Percentiles rank a stretch among this genome's conserved stretches.
These are phyloP conservation scores for Arthrobotrys sphaeroides DNA, from an alignment of 2,329 filamentous ascomycete genomes.

Conservation along the genomic window DNA sequence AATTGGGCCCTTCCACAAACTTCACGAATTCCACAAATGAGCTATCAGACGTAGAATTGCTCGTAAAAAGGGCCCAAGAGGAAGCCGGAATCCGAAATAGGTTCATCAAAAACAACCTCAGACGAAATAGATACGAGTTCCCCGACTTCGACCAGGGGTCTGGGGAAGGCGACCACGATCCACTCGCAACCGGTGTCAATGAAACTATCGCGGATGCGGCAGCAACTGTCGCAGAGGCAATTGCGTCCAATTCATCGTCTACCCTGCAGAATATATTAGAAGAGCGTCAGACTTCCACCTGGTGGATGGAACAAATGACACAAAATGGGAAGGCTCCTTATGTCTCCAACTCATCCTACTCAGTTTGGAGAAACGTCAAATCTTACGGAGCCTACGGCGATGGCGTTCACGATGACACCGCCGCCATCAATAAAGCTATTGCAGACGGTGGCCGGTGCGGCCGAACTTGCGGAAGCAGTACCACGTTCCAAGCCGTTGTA, in stretches of 20 bases:
- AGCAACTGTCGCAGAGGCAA: not conserved
- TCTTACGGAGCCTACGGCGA: no score
- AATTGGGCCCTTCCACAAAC: not conserved
- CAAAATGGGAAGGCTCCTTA: not conserved
- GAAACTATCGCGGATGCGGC: not conserved
- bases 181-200: not conserved
- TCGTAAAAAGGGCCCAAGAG: not conserved
- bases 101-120: not conserved
- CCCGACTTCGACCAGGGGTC: not conserved
- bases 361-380: not conserved
- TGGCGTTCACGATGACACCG: constrained; percentile 87
- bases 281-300: not conserved
- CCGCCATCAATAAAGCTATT: constrained; percentile 85
- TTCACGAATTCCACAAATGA: not conserved
- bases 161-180: not conserved
- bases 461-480: constrained; percentile 80
- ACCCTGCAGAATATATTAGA: not conserved
- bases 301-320: not conserved
- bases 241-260: not conserved
- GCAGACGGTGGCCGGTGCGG: constrained; percentile 81
- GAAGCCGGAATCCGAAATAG: not conserved
- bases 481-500: constrained; percentile 73
- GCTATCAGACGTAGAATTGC: not conserved
- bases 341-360: not conserved
- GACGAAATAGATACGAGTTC: not conserved